Conservation (phyloP, 306 rosid species). For the Canavalia gladiata region DNA sequence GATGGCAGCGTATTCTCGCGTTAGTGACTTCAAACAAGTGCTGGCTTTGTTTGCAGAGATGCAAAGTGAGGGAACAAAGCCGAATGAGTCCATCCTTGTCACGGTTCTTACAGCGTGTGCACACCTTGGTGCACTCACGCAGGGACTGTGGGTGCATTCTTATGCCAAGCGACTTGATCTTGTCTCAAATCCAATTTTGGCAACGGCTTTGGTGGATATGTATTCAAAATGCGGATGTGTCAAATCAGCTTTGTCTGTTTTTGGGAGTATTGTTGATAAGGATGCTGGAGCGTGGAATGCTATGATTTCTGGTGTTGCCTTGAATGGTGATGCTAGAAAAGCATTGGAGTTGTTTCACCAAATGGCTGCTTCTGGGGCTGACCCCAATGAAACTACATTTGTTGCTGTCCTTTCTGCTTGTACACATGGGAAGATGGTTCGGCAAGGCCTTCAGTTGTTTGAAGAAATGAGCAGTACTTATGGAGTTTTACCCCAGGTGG, state of each 20-base stretch:
- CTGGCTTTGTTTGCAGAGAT: slow-evolving; percentile 54
- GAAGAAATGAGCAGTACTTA: slow-evolving; percentile 58
- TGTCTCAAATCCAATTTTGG: slow-evolving; percentile 55
- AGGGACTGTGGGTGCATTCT: slow-evolving; percentile 63
- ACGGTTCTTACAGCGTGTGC: slow-evolving; percentile 59
- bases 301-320: slow-evolving; percentile 70
- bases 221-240: slow-evolving; percentile 61
- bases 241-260: slow-evolving; percentile 52
- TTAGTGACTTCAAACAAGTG: slow-evolving; percentile 54
- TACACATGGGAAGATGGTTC: slow-evolving; percentile 71
- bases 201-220: slow-evolving; percentile 73
- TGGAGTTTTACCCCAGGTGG: slow-evolving; percentile 40
- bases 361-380: slow-evolving; percentile 55
- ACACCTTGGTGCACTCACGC: slow-evolving; percentile 55
- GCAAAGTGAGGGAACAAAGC: slow-evolving; percentile 45
- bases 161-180: slow-evolving; percentile 44
- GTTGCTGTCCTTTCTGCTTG: slow-evolving; percentile 73
- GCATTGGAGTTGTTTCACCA: slow-evolving; percentile 62
- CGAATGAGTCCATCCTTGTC: slow-evolving; percentile 57
- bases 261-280: slow-evolving; percentile 35
- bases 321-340: slow-evolving; percentile 72
- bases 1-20: slow-evolving; percentile 58
- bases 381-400: slow-evolving; percentile 70
- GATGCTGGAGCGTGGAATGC: slow-evolving; percentile 78
- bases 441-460: slow-evolving; percentile 66